Evolutionary conservation across 352 stramenopile genomes (phyloP), one percentile per base, ranked within the genome.

Genomic region (Thalassiosira ordinaria): DNA sequence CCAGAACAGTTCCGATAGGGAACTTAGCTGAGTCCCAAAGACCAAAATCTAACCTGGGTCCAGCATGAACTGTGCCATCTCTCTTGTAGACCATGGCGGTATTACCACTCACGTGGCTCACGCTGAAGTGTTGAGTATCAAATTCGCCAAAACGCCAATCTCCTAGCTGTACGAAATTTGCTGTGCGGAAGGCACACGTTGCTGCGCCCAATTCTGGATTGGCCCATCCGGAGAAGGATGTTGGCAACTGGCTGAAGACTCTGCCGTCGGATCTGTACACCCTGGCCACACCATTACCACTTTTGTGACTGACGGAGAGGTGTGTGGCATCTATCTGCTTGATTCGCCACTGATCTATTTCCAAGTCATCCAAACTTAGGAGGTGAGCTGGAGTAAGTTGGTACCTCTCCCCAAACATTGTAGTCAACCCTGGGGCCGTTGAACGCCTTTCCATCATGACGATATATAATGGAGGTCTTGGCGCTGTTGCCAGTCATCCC

Each of bases 181-280:
- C n/a, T n/a, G n/a, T n/a, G n/a, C n/a, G n/a, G n/a, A 56, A 69
- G 8, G 60, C 37, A 52, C 60, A 69, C 18, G 33, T 69, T 33
- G 60, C 35, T 22, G 64, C n/a, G n/a, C n/a, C n/a, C n/a, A n/a
- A n/a, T n/a, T 44, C 35, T 13, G 35, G 35, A 44, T 44, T 44
- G 35, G 6, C 13, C 35, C 35, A 44, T 6, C 35, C 35, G 6
- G 35, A 44, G 35, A 44, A 44, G 13, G 6, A 6, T 6, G 35
- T 13, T 13, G 35, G 35, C 6, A 6, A 13, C 35, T 44, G 6
- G 35, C 6, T 13, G 35, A 44, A 44, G 6, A 44, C 35, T 44
- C 13, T 13, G 35, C 35, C 35, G 13, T 44, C 35, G 13, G 6
- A 44, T 13, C 35, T 44, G 13, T 44, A 44, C 13, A 44, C 13